phyloP scores from a whole-genome alignment of 1,139 yeast genomes.

The Candida sp. region DNA sequence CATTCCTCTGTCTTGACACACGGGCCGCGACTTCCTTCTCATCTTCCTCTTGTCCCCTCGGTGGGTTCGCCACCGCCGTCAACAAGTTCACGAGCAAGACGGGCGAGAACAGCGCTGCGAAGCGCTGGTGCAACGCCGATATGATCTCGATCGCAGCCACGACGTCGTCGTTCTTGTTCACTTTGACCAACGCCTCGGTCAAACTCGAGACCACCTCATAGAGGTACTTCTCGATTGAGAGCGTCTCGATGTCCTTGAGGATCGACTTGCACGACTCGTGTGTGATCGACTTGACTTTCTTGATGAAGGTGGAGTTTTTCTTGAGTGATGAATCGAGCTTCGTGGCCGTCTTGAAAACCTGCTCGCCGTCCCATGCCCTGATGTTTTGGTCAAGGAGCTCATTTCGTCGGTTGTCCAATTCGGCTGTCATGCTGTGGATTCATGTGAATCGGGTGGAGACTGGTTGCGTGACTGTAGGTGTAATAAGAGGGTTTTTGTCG shows the following conservation, averaged over 20 bases:
- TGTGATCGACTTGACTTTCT: slow-evolving; percentile 63
- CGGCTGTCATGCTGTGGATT: slow-evolving; percentile 11
- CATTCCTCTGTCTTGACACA: slow-evolving; percentile 48
- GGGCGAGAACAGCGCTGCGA: slow-evolving; percentile 57
- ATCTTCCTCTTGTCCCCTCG: slow-evolving; percentile 22
- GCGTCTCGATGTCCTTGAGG: slow-evolving; percentile 61
- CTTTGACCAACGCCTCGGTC: slow-evolving; percentile 63
- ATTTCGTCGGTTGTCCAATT: slow-evolving; percentile 17
- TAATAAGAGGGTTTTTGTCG: not conserved
- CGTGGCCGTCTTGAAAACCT: slow-evolving; percentile 24
- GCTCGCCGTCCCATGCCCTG: slow-evolving; percentile 59
- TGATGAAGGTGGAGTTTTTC: slow-evolving; percentile 83
- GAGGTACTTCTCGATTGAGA: slow-evolving; percentile 77
- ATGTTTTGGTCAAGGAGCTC: slow-evolving; percentile 46
- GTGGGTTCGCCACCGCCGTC: slow-evolving; percentile 45
- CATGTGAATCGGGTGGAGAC: not conserved
- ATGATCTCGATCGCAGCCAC: slow-evolving; percentile 68
- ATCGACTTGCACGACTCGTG: slow-evolving; percentile 42
- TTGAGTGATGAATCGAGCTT: slow-evolving; percentile 79
- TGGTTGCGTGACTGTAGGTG: not conserved
- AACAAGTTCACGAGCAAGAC: slow-evolving; percentile 53
- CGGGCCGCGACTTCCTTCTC: slow-evolving; percentile 51
- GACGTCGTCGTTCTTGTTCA: slow-evolving; percentile 62
- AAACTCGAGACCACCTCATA: slow-evolving; percentile 71
- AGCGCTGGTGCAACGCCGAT: slow-evolving; percentile 81